Evolutionary conservation across 2,329 filamentous ascomycete species (phyloP).

Genomic region (Ceratocystis colombiana): DNA sequence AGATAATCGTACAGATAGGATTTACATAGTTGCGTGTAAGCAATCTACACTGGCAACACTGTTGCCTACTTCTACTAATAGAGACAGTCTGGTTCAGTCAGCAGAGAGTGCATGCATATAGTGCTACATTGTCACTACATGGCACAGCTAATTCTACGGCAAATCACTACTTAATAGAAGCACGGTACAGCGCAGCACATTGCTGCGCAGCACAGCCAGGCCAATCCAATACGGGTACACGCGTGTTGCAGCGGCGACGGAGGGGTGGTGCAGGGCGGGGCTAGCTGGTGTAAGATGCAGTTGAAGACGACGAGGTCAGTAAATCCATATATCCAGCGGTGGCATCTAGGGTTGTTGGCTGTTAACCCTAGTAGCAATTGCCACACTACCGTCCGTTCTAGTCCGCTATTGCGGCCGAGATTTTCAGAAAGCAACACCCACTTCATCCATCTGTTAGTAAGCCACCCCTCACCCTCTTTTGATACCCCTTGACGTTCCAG

Average conservation of each 20-base stretch:
- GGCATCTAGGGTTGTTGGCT: neutral
- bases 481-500: neutral
- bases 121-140: conserved; percentile 1
- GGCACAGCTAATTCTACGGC: neutral
- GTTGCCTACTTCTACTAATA: neutral
- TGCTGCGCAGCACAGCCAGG: neutral
- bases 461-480: neutral
- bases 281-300: neutral
- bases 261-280: neutral
- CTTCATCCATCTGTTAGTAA: too few relatives aligned
- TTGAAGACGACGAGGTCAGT: neutral
- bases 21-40: neutral
- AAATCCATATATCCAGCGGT: neutral
- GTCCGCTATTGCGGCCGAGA: neutral
- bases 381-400: neutral
- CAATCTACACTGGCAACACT: too few relatives aligned
- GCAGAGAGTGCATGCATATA: conserved; percentile 2
- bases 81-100: neutral
- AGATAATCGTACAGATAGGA: neutral
- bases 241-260: neutral
- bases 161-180: neutral
- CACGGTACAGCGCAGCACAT: neutral
- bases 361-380: neutral
- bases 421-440: too few relatives aligned
- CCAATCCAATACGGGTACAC: neutral